Conservation (phyloP, 2,329 filamentous ascomycete genomes). For the Fusarium sp. region DNA sequence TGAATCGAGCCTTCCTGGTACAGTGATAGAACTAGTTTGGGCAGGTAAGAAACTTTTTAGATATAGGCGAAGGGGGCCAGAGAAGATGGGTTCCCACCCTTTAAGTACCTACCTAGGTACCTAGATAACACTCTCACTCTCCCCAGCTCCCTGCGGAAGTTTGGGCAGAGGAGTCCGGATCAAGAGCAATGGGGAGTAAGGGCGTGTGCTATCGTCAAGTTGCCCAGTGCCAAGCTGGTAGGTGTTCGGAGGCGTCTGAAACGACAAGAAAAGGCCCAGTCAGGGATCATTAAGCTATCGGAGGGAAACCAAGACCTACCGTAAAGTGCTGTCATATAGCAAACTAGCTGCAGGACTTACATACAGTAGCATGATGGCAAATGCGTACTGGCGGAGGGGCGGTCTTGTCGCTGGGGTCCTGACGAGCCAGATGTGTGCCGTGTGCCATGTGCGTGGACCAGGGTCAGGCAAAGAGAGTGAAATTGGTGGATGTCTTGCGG, state of each 20-base stretch:
- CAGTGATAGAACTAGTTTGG: slow-evolving; percentile 26
- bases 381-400: slow-evolving; percentile 30
- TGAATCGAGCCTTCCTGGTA: slow-evolving; percentile 26
- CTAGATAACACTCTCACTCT: slow-evolving; percentile 27
- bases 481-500: slow-evolving; percentile 34
- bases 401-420: slow-evolving; percentile 22
- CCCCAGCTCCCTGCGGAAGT: slow-evolving; percentile 29
- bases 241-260: slow-evolving; percentile 33
- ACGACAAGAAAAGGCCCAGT: slow-evolving; percentile 39
- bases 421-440: slow-evolving; percentile 31
- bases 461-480: slow-evolving; percentile 36
- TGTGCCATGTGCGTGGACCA: slow-evolving; percentile 42
- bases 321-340: slow-evolving; percentile 40
- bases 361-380: slow-evolving; percentile 19
- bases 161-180: slow-evolving; percentile 32
- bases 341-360: slow-evolving; percentile 40
- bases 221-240: slow-evolving; percentile 42
- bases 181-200: slow-evolving; percentile 26
- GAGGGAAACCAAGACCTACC: slow-evolving; percentile 37
- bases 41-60: slow-evolving; percentile 18
- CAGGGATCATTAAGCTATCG: slow-evolving; percentile 46
- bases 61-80: slow-evolving; percentile 19
- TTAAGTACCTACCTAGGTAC: slow-evolving; percentile 42
- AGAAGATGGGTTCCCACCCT: slow-evolving; percentile 41
- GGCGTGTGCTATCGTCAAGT: slow-evolving; percentile 42